Percentiles rank a stretch among this genome's conserved stretches.
These are phyloP conservation scores for Ceratocystis diversiconidia DNA, from an alignment of 2,329 filamentous ascomycete genomes.

Conservation along the genomic window DNA sequence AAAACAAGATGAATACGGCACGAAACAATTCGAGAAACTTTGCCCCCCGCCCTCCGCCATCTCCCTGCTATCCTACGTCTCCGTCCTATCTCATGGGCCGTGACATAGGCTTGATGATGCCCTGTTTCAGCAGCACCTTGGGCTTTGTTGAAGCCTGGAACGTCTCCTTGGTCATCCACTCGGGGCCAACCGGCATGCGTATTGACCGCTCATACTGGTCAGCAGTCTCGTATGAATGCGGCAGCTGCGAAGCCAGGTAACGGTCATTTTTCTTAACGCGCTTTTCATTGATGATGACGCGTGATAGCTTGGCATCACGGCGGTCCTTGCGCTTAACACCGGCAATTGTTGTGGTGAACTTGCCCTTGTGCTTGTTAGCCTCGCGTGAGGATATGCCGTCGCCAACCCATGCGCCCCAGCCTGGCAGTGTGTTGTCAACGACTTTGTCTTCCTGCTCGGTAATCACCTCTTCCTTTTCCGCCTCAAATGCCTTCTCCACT, in stretches of 20 bases:
- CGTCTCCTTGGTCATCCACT: conserved; percentile 93
- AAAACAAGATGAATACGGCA: too few species aligned
- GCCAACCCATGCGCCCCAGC: conserved; percentile 89
- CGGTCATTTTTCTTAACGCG: conserved; percentile 78
- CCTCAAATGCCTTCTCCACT: conserved; percentile 63
- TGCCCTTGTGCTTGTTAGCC: conserved; percentile 46
- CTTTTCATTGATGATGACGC: conserved; percentile 89
- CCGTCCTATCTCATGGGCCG: conserved; percentile 43
- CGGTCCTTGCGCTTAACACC: conserved; percentile 64
- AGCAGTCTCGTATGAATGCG: conserved; percentile 76
- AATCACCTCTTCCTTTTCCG: conserved; percentile 59
- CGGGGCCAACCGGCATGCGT: conserved; percentile 73
- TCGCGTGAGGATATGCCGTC: conserved; percentile 62
- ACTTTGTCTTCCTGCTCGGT: conserved; percentile 72
- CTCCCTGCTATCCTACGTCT: too few species aligned
- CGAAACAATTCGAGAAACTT: too few species aligned
- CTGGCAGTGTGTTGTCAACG: conserved; percentile 71
- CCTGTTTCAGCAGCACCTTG: conserved; percentile 77
- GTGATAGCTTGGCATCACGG: conserved; percentile 66
- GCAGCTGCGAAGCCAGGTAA: conserved; percentile 71
- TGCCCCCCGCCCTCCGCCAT: too few species aligned
- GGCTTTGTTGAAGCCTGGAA: conserved; percentile 86
- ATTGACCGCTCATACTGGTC: conserved; percentile 85
- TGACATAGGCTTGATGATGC: conserved; percentile 74
- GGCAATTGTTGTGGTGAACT: conserved; percentile 50